Evolutionary conservation across 1,284 basidiomycete genomes (phyloP).

Genomic region (Cutaneotrichosporon sp.): DNA sequence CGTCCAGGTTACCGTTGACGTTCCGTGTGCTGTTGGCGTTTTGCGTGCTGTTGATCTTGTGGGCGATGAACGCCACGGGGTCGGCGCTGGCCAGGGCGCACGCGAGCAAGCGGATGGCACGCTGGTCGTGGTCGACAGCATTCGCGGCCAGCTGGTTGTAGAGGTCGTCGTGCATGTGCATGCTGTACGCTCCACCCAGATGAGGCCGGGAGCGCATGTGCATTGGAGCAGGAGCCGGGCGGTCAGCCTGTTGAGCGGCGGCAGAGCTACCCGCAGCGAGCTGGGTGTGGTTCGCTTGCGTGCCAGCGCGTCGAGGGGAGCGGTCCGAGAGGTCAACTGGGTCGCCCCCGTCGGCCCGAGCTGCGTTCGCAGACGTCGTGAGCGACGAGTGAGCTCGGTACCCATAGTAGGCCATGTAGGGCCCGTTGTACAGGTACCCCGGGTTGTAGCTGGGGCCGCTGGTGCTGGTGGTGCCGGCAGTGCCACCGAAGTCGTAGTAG

Average conservation of each 20-base stretch:
- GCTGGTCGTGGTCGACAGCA: neutral
- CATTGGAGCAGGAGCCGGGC: neutral
- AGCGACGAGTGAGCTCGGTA: neutral
- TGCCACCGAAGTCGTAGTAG: too few relatives aligned
- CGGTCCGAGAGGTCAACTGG: neutral
- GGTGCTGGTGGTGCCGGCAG: too few relatives aligned
- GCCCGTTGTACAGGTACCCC: too few relatives aligned
- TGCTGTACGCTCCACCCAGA: neutral
- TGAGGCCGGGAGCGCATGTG: neutral
- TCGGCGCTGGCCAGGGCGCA: neutral
- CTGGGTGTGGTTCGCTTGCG: neutral
- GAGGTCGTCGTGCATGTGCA: neutral
- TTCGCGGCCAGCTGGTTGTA: neutral
- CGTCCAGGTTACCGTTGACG: too few relatives aligned
- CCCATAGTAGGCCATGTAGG: too few relatives aligned
- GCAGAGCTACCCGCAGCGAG: neutral
- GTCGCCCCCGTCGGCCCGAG: neutral
- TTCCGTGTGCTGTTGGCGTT: too few relatives aligned
- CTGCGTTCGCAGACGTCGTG: neutral
- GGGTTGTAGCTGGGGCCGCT: too few relatives aligned
- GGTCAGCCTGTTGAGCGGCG: neutral
- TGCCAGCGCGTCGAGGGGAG: neutral
- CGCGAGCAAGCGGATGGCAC: neutral
- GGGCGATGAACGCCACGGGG: neutral
- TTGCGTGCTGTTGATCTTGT: neutral